Conservation (phyloP, 768 basidiomycete species). For the Russula sp. region DNA sequence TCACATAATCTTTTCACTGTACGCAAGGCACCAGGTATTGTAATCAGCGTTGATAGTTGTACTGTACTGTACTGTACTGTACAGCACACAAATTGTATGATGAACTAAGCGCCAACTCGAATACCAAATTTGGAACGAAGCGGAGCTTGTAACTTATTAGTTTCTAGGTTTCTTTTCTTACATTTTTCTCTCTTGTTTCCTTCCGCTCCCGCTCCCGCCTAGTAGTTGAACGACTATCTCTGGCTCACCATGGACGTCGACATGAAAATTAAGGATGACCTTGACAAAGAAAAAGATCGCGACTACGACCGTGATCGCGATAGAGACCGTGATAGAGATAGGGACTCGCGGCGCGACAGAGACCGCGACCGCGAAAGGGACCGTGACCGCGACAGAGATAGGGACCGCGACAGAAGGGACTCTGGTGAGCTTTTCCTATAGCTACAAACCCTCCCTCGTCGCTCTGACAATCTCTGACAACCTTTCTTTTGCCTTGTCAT, state of each 20-base stretch:
- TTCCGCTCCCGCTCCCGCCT: background rate
- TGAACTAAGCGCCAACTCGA: background rate
- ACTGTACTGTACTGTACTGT: too few species aligned
- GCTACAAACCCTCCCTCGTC: slow-evolving; percentile 2
- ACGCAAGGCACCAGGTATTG: background rate
- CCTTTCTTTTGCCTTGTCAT: slow-evolving; percentile 25
- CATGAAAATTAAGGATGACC: slow-evolving; percentile 73
- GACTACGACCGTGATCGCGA: slow-evolving; percentile 41
- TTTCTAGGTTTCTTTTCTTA: background rate
- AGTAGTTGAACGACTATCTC: background rate
- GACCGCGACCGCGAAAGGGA: slow-evolving; percentile 40
- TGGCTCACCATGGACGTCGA: slow-evolving; percentile 61
- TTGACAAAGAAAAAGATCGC: slow-evolving; percentile 53
- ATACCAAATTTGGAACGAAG: background rate
- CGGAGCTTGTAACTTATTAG: slow-evolving; percentile 3
- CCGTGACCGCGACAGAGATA: slow-evolving; percentile 39
- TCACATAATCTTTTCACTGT: background rate
- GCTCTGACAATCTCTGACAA: slow-evolving; percentile 6
- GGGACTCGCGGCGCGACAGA: slow-evolving; percentile 44
- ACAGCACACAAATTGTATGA: too few species aligned
- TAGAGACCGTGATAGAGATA: slow-evolving; percentile 41
- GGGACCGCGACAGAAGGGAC: slow-evolving; percentile 49
- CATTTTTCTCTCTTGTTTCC: too few species aligned
- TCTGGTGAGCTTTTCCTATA: slow-evolving; percentile 38
- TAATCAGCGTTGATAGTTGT: background rate